Base-by-base conservation (phyloP, 2,329 filamentous ascomycete species). In the Diaporthe citriasiana region DNA sequence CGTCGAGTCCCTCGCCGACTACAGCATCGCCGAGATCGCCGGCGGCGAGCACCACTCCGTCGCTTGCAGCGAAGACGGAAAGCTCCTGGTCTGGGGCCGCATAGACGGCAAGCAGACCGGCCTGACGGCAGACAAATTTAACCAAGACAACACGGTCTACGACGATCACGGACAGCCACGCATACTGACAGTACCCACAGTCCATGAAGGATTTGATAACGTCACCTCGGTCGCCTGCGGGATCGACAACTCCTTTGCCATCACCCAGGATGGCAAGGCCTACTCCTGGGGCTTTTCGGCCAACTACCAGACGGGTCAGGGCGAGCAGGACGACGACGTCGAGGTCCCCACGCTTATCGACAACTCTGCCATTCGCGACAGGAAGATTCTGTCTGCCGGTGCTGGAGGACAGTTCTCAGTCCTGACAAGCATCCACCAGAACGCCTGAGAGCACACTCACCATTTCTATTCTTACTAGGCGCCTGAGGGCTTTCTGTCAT, bases 401-500 rank as follows among this genome's bases (percentile, higher is more conserved):
- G 93, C 93, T n/a, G 95, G 96, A 77, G 95, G 95, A 7, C 95
- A 98, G 81, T 98, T 91, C 82, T 93, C 92, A 1, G 84, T 94
- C 33, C 78, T 94, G n/a, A 86, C 88, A 13, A 88, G 88, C 70
- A 80, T 81, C 74, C 78, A 84, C n/a, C 3, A 30, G 10, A 38
- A 70, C 17, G 71, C 38, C 47, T 68, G 9, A 68, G 30, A 8
- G n/a, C 47, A 27, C 22, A 4, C n/a, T 9, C 25, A 13, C 15
- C 47, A 40, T 38, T 40, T 40, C 17, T 7, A 33, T 38, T 51
- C 22, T 51, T 7, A 25, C 45, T 38, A 17, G 22, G 60, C 60
- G 13, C 42, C 42, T 65, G 19, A 25, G 10, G 60, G 19, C 42
- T 5, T 66, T 33, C 15, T 51, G 15, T 38, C 33, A 66, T 27